Conservation (phyloP, 805 yeast genomes). For the Yamadazyma insecticola region DNA sequence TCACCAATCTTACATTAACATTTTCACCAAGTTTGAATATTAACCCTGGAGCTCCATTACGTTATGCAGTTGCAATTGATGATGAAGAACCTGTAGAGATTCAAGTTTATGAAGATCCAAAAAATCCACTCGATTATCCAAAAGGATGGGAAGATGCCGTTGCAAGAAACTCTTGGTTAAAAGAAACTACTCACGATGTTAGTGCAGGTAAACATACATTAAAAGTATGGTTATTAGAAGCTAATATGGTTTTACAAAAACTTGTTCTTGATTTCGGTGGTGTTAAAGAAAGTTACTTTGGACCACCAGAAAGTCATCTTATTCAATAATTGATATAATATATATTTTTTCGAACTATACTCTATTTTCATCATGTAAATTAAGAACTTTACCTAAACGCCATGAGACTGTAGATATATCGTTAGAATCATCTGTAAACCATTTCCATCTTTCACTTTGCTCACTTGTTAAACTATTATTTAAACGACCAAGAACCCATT, state of each 20-base stretch:
- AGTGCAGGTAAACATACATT: slow-evolving; percentile 11
- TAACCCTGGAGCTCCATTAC: slow-evolving; percentile 14
- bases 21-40: slow-evolving; percentile 18
- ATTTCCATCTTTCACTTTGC: slow-evolving; percentile 7
- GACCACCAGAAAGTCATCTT: slow-evolving; percentile 15
- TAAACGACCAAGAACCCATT: slow-evolving; percentile 11
- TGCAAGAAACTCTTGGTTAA: slow-evolving; percentile 10
- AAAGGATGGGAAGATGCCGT: slow-evolving; percentile 14
- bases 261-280: slow-evolving; percentile 15
- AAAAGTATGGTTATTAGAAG: slow-evolving; percentile 13
- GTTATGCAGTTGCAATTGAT: slow-evolving; percentile 19
- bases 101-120: slow-evolving; percentile 13
- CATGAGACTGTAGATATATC: slow-evolving; percentile 8
- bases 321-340: too few species aligned
- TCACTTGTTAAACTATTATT: slow-evolving; percentile 6
- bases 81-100: slow-evolving; percentile 14
- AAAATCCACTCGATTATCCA: slow-evolving; percentile 11
- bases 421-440: slow-evolving; percentile 6
- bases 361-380: slow-evolving; percentile 3
- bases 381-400: slow-evolving; percentile 10
- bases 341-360: too few species aligned
- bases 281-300: slow-evolving; percentile 11
- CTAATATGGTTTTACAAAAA: slow-evolving; percentile 12
- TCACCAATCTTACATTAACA: slow-evolving; percentile 11
- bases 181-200: slow-evolving; percentile 11